Percentiles rank a stretch among this genome's conserved stretches.
These are phyloP conservation scores for Comarum palustre DNA, from an alignment of 306 rosid species.

Conservation along the genomic window DNA sequence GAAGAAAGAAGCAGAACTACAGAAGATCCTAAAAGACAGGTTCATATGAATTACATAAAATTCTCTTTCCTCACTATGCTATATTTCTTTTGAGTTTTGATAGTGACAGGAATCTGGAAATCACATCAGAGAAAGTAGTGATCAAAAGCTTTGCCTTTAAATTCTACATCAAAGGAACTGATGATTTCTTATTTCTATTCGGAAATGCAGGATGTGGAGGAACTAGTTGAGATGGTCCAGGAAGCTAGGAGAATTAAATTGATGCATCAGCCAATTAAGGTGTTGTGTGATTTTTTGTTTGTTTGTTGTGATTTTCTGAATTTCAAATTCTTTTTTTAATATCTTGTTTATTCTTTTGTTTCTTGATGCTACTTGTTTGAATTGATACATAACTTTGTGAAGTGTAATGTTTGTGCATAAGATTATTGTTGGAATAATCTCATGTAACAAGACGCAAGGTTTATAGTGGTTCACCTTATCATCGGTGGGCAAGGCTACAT, in stretches of 20 bases:
- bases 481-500: no score
- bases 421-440: no score
- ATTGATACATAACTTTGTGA: background rate
- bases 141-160: slow-evolving; percentile 3
- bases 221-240: slow-evolving; percentile 83
- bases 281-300: slow-evolving; percentile 26
- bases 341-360: background rate
- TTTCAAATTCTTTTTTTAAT: background rate
- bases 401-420: no score
- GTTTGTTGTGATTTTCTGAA: slow-evolving; percentile 11
- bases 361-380: background rate
- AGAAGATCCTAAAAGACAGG: slow-evolving; percentile 72
- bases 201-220: slow-evolving; percentile 64
- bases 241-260: slow-evolving; percentile 85
- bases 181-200: slow-evolving; percentile 12
- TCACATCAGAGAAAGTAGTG: background rate
- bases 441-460: no score
- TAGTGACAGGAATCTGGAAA: slow-evolving; percentile 17
- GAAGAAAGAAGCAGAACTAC: slow-evolving; percentile 67
- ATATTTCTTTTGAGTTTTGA: slow-evolving; percentile 8
- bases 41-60: slow-evolving; percentile 26
- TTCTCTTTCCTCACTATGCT: background rate
- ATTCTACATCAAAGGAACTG: slow-evolving; percentile 6
- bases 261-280: slow-evolving; percentile 95
- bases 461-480: no score